phyloP scores from a whole-genome alignment of 768 basidiomycete genomes.

The Pleurotus ostreatus region DNA sequence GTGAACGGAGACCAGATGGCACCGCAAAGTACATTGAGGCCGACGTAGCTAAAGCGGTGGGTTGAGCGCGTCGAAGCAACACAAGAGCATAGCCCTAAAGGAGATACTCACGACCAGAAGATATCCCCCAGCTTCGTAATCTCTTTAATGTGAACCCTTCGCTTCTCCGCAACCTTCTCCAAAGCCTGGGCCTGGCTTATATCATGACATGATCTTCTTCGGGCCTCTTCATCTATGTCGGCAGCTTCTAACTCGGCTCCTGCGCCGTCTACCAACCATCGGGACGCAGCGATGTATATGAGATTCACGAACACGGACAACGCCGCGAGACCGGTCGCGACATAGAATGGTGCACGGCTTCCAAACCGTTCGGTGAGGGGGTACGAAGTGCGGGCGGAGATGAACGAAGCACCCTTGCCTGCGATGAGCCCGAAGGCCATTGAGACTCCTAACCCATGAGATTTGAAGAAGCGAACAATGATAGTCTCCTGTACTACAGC shows the following conservation, averaged over 20 bases:
- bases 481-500: conserved; percentile 84
- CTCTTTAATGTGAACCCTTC: conserved; percentile 54
- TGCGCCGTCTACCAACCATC: conserved; percentile 58
- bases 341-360: conserved; percentile 70
- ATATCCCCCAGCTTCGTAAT: conserved; percentile 68
- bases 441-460: conserved; percentile 69
- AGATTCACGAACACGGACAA: conserved; percentile 69
- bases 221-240: conserved; percentile 56
- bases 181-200: conserved; percentile 59
- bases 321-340: conserved; percentile 56
- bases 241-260: conserved; percentile 63
- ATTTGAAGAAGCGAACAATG: conserved; percentile 77
- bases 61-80: conserved; percentile 8
- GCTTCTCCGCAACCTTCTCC: conserved; percentile 63
- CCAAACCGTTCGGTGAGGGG: conserved; percentile 69
- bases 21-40: conserved; percentile 72
- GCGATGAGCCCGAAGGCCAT: conserved; percentile 82
- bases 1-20: conserved; percentile 76
- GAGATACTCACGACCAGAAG: conserved; percentile 64
- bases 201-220: conserved; percentile 35
- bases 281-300: conserved; percentile 58
- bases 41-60: conserved; percentile 51
- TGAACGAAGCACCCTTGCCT: conserved; percentile 75
- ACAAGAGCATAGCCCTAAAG: neutral
- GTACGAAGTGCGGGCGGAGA: conserved; percentile 72